A percentile compares a stretch with the other conserved stretches of the same genome.
These are phyloP conservation scores for Litchi chinensis DNA, from an alignment of 345 rosid species.

Conservation along the genomic window DNA sequence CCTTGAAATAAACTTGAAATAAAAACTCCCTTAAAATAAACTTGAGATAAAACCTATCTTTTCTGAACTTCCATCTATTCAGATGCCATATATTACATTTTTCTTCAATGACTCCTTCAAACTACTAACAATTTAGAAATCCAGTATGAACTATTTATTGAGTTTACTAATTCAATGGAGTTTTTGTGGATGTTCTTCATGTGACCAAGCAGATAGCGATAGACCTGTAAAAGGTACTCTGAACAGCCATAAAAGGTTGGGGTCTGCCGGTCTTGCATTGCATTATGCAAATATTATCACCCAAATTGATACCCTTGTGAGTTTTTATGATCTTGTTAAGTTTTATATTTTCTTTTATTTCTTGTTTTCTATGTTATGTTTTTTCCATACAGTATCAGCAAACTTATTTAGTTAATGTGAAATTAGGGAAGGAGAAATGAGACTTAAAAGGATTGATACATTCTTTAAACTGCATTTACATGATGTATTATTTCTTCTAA, in stretches of 20 bases:
- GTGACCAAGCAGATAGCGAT: conserved; percentile 63
- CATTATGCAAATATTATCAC: conserved; percentile 95
- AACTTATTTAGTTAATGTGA: not conserved
- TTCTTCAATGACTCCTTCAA: not conserved
- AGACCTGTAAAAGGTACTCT: conserved; percentile 41
- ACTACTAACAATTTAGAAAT: conserved; percentile 1
- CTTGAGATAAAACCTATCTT: not conserved
- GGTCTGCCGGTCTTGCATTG: conserved; percentile 93
- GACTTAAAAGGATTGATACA: not conserved
- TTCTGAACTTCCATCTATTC: not conserved
- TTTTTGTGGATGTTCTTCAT: conserved; percentile 15
- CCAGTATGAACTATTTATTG: not conserved
- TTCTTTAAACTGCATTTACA: not conserved
- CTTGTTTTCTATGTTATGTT: not conserved
- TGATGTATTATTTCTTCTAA: not conserved
- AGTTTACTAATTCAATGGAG: not conserved
- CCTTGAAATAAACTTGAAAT: not conserved
- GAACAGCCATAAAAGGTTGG: conserved; percentile 62
- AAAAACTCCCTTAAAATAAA: not conserved
- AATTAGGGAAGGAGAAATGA: not conserved
- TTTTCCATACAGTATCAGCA: not conserved
- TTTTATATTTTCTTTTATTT: conserved; percentile 8
- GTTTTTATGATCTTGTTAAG: conserved; percentile 33
- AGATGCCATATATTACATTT: not conserved
- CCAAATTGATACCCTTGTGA: conserved; percentile 95